phyloP scores from a whole-genome alignment of 1,284 basidiomycete genomes.

The Tilletia caries region DNA sequence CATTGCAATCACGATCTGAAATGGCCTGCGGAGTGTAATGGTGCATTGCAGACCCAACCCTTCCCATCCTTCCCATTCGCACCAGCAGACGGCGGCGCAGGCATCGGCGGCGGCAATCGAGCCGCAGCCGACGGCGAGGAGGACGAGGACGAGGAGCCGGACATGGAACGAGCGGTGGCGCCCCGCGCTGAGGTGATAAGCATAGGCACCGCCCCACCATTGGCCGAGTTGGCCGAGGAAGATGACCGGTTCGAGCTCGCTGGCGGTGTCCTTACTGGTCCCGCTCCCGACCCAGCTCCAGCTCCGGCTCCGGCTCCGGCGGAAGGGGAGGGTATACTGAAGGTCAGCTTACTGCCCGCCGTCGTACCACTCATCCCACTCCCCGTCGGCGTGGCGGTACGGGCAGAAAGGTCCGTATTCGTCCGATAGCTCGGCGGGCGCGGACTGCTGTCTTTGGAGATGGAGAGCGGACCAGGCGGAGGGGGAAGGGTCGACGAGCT shows the following conservation, averaged over 20 bases:
- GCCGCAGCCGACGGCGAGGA: conserved; percentile 14
- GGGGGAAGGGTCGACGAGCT: conserved; percentile 3
- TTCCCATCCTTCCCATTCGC: background rate
- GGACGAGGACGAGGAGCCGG: background rate
- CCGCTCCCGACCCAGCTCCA: too few relatives aligned
- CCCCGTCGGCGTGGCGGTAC: conserved; percentile 25
- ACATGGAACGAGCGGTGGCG: background rate
- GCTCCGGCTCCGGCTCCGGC: too few relatives aligned
- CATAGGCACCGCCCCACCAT: background rate
- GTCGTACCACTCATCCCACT: too few relatives aligned
- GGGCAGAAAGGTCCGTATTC: conserved; percentile 2
- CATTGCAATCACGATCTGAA: too few relatives aligned
- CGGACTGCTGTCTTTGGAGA: background rate
- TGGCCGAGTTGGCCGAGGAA: background rate
- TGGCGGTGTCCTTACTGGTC: too few relatives aligned
- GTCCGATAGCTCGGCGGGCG: conserved; percentile 9
- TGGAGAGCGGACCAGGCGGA: background rate
- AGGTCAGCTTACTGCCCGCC: too few relatives aligned
- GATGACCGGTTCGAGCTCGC: background rate
- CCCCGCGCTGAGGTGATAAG: conserved; percentile 6
- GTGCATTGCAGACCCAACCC: conserved; percentile 1
- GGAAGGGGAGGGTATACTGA: too few relatives aligned
- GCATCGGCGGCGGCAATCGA: conserved; percentile 18
- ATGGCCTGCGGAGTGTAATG: too few relatives aligned
- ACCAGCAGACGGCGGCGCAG: background rate